Conservation (phyloP, 2,329 filamentous ascomycete genomes). For the Tolypocladium guangdongense region DNA sequence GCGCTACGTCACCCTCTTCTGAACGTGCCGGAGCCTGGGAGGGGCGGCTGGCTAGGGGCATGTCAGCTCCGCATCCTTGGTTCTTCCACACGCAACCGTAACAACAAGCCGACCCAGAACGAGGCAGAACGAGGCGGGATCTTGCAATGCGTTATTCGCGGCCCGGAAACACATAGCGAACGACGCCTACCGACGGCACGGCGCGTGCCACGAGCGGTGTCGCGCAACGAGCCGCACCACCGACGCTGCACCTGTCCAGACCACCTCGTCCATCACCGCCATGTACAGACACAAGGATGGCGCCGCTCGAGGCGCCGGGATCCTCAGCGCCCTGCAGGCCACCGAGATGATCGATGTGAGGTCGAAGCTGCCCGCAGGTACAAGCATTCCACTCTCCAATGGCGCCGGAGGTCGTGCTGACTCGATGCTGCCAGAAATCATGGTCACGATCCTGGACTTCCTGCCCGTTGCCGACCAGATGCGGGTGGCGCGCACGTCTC, state of each 20-base stretch:
- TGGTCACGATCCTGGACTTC: slow-evolving; percentile 80
- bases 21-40: too few species aligned
- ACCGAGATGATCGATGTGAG: slow-evolving; percentile 72
- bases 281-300: slow-evolving; percentile 35
- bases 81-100: background rate
- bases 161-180: background rate
- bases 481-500: slow-evolving; percentile 72
- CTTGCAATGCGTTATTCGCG: background rate
- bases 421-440: slow-evolving; percentile 52
- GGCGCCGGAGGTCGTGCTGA: background rate
- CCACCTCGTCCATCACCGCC: background rate
- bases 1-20: background rate
- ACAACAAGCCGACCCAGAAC: too few species aligned
- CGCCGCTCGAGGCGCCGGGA: slow-evolving; percentile 33
- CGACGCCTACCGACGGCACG: background rate
- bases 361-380: slow-evolving; percentile 73
- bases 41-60: background rate
- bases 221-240: background rate
- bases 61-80: background rate
- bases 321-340: slow-evolving; percentile 68
- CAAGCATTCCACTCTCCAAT: slow-evolving; percentile 7
- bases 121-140: background rate
- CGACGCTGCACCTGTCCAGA: background rate
- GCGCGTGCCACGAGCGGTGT: background rate
- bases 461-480: slow-evolving; percentile 78